Conservation (phyloP, 306 rosid genomes). For the Delonix regia region DNA sequence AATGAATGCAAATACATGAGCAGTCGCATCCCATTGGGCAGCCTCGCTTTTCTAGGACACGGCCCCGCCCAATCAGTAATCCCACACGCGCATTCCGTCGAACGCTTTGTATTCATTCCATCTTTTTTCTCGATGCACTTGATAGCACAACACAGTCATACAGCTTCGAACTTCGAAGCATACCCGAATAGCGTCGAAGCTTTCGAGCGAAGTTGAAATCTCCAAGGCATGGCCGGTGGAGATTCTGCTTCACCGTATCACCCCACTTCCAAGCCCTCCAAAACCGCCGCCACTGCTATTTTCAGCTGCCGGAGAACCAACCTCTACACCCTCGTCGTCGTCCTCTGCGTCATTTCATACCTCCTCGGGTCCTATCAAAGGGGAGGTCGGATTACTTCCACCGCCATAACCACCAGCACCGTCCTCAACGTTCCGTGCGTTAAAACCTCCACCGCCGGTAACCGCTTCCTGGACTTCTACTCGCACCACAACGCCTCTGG, state of each 20-base stretch:
- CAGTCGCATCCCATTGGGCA: neutral
- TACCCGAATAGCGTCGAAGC: neutral
- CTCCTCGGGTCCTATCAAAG: conserved; percentile 53
- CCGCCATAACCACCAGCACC: neutral
- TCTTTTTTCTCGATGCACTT: too few species aligned
- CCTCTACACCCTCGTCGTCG: conserved; percentile 36
- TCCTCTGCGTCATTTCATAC: conserved; percentile 62
- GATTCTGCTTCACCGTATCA: conserved; percentile 43
- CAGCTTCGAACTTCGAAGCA: too few species aligned
- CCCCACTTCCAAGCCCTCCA: conserved; percentile 45
- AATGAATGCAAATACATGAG: neutral
- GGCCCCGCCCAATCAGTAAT: neutral
- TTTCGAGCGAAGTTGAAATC: neutral
- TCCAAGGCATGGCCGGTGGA: conserved; percentile 27
- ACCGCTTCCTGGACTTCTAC: conserved; percentile 38
- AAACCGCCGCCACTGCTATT: neutral
- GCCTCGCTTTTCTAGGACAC: neutral
- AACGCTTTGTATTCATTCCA: neutral
- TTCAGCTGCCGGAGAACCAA: conserved; percentile 37
- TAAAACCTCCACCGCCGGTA: neutral
- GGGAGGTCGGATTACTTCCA: neutral
- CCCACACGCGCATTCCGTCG: neutral
- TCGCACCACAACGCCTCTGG: conserved; percentile 44
- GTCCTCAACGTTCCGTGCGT: conserved; percentile 21
- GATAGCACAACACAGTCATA: too few species aligned